Evolutionary conservation across 495 filamentous ascomycete genomes (phyloP).

Genomic region (Oidiodendron maius): DNA sequence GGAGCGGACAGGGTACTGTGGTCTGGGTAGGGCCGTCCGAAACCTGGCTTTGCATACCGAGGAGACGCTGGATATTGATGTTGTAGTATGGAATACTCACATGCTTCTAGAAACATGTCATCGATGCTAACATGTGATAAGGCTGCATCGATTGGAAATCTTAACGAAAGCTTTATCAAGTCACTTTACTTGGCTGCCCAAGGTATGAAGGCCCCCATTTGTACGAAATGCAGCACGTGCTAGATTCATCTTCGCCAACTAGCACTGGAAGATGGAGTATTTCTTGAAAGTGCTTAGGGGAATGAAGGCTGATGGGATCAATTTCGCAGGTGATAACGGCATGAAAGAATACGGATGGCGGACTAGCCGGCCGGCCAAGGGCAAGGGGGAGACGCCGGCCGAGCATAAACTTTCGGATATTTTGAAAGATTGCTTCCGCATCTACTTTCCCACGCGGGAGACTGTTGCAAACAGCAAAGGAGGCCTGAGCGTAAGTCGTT

Average conservation of each 20-base stretch:
- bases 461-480: conserved; percentile 63
- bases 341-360: conserved; percentile 48
- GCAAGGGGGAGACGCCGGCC: conserved; percentile 23
- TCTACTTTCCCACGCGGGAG: conserved; percentile 78
- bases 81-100: conserved; percentile 36
- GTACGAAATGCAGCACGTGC: no score
- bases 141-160: conserved; percentile 72
- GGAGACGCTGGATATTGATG: conserved; percentile 46
- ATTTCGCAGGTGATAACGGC: conserved; percentile 41
- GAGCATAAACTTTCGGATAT: conserved; percentile 25
- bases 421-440: conserved; percentile 50
- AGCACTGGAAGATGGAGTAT: no score
- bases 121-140: conserved; percentile 24
- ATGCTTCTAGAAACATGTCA: background rate
- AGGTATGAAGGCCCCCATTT: no score
- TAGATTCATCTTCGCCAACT: no score
- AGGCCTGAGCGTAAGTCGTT: conserved; percentile 40
- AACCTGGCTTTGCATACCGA: conserved; percentile 43
- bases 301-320: conserved; percentile 6
- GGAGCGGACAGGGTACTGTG: conserved; percentile 56
- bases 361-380: conserved; percentile 25
- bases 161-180: conserved; percentile 62
- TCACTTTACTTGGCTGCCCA: conserved; percentile 70
- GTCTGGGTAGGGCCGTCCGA: conserved; percentile 52
- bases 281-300: background rate